Evolutionary conservation across 1,284 basidiomycete species (phyloP).

Genomic region (Ustilago hordei): DNA sequence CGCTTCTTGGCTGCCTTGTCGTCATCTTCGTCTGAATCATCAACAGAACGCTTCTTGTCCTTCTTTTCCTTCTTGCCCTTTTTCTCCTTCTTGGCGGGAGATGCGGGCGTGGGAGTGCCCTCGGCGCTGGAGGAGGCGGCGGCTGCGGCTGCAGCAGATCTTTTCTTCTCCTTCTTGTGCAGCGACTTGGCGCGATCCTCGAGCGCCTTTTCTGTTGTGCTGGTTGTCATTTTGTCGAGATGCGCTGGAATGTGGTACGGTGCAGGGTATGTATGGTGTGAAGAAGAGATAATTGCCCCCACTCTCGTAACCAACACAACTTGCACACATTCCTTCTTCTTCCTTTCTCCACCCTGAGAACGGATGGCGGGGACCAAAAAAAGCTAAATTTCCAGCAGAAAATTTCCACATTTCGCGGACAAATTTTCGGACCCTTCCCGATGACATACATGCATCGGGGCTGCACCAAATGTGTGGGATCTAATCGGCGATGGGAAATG

Average conservation of each 20-base stretch:
- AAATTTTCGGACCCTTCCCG: slow-evolving; percentile 41
- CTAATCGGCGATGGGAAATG: slow-evolving; percentile 24
- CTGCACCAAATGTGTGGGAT: background rate
- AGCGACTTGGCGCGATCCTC: slow-evolving; percentile 56
- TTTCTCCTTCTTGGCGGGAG: slow-evolving; percentile 68
- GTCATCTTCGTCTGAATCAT: slow-evolving; percentile 35
- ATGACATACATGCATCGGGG: background rate
- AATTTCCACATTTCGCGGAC: slow-evolving; percentile 15
- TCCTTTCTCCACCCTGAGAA: background rate
- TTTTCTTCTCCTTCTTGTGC: slow-evolving; percentile 69
- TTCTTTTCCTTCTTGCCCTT: slow-evolving; percentile 65
- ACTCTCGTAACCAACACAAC: background rate
- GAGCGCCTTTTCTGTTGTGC: slow-evolving; percentile 38
- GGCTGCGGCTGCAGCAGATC: slow-evolving; percentile 36
- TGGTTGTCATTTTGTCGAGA: slow-evolving; percentile 27
- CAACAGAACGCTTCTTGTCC: slow-evolving; percentile 41
- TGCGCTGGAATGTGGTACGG: slow-evolving; percentile 8
- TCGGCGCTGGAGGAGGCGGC: slow-evolving; percentile 21
- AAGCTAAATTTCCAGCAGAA: slow-evolving; percentile 12
- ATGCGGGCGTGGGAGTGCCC: slow-evolving; percentile 37
- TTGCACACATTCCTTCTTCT: slow-evolving; percentile 3
- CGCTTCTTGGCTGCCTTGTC: slow-evolving; percentile 70
- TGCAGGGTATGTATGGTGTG: slow-evolving; percentile 7
- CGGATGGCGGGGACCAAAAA: background rate
- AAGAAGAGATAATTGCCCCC: slow-evolving; percentile 1